phyloP scores from a whole-genome alignment of 169 alveolate species.

The Plasmodium adleri region DNA sequence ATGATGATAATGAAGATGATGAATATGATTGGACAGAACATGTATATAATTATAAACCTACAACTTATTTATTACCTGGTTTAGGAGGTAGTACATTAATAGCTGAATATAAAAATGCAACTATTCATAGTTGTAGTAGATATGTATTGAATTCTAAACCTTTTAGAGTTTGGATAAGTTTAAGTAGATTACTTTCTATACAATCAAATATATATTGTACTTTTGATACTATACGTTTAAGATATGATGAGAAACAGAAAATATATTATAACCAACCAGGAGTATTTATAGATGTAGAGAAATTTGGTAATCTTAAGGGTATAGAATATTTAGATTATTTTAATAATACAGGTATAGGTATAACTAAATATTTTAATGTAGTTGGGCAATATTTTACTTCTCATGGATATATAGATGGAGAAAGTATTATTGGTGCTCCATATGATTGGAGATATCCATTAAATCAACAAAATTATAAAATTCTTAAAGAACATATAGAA shows the following conservation, averaged over 20 bases:
- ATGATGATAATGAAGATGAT: not conserved
- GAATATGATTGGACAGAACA: not conserved
- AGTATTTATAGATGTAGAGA: slow-evolving; percentile 38
- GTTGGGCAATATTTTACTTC: slow-evolving; percentile 16
- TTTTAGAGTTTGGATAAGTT: slow-evolving; percentile 54
- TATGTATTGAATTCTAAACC: slow-evolving; percentile 32
- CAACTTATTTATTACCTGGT: slow-evolving; percentile 44
- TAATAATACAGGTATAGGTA: slow-evolving; percentile 27
- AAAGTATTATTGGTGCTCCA: slow-evolving; percentile 59
- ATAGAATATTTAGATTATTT: slow-evolving; percentile 49
- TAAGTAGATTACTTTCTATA: slow-evolving; percentile 29
- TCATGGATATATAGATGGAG: slow-evolving; percentile 52
- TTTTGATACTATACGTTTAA: slow-evolving; percentile 51
- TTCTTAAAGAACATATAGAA: slow-evolving; percentile 38
- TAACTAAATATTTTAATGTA: slow-evolving; percentile 29
- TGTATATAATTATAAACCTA: not conserved
- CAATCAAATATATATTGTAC: slow-evolving; percentile 41
- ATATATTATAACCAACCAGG: slow-evolving; percentile 30
- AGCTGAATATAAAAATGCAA: slow-evolving; percentile 37
- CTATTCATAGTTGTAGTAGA: slow-evolving; percentile 31
- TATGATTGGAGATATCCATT: slow-evolving; percentile 72
- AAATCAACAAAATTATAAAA: slow-evolving; percentile 36
- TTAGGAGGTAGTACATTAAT: slow-evolving; percentile 71
- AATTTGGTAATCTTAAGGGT: slow-evolving; percentile 48
- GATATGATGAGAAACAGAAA: slow-evolving; percentile 22